Evolutionary conservation across 78 protist species (phyloP), one percentile per base, ranked within the genome.

Genomic region (Chrysochromulina parva): DNA sequence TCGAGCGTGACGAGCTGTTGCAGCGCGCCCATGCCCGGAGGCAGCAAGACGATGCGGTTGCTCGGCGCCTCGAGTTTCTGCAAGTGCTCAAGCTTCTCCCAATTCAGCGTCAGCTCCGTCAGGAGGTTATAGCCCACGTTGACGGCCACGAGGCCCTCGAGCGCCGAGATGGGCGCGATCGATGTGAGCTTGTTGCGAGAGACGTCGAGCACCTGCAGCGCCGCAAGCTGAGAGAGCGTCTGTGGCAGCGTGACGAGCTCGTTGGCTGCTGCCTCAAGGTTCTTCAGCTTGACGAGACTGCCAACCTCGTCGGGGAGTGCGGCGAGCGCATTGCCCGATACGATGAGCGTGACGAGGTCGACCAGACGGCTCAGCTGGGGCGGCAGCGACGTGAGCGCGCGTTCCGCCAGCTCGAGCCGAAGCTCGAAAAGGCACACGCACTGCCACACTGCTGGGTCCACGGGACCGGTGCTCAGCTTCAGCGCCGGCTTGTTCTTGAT

Each of bases 381-480:
- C 57, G 82, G 82, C 13, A 74, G 82, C 55, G 13, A 9, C 11
- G 55, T 48, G 82, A 74, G 82, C 26, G 26, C 55, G 26, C 20
- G 1, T 3, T 9, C 82, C 82, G 71, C 24, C 28, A 74, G 13
- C 82, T 74, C 82, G 2, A 74, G 53, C 22, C 82, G 82, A 22
- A 74, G 82, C 55, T 74, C 82, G 26, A 48, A n/a, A 17, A 74
- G 82, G 55, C 82, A 74, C 14, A 74, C 55, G 55, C 82, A 74
- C 38, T 48, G 11, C 53, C 53, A 74, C 14, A 74, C 11, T 26
- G 82, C 82, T 4, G 82, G 82, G 24, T 74, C 82, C 57, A 74
- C 26, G 5, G 55, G 13, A 24, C 62, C 62, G 24, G 24, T 7
- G 62, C 24, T 7, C 62, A 19, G 57, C 2, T 24, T 0, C 26